Conservation (phyloP, 352 stramenopile species). For the Pythium graminicola region DNA sequence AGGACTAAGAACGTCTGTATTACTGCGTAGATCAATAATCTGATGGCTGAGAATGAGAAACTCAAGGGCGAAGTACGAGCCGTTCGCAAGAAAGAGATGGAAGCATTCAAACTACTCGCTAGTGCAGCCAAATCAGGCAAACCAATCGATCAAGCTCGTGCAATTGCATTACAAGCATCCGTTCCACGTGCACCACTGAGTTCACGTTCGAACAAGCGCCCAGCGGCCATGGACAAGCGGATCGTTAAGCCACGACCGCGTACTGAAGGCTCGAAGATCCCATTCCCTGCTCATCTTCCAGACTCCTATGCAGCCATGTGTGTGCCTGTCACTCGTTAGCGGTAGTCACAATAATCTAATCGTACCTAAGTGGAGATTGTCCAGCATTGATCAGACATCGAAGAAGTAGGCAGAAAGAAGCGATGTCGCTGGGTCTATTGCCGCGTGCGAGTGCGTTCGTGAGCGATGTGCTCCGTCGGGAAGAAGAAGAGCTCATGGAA, state of each 20-base stretch:
- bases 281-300: slow-evolving; percentile 11
- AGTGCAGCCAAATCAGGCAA: slow-evolving; percentile 22
- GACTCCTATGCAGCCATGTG: slow-evolving; percentile 19
- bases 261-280: slow-evolving; percentile 24
- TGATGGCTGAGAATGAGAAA: slow-evolving; percentile 34
- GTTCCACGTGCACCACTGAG: not conserved
- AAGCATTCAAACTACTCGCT: slow-evolving; percentile 36
- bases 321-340: slow-evolving; percentile 18
- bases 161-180: slow-evolving; percentile 8
- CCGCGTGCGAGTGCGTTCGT: slow-evolving; percentile 30
- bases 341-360: slow-evolving; percentile 12
- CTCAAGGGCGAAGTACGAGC: slow-evolving; percentile 29
- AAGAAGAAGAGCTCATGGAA: slow-evolving; percentile 39
- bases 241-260: slow-evolving; percentile 14
- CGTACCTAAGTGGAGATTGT: slow-evolving; percentile 12
- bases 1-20: not conserved
- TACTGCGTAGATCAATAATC: slow-evolving; percentile 39
- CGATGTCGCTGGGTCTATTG: slow-evolving; percentile 26
- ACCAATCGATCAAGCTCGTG: slow-evolving; percentile 6
- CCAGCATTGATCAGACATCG: slow-evolving; percentile 3
- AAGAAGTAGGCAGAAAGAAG: slow-evolving; percentile 2
- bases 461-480: slow-evolving; percentile 30
- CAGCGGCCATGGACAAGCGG: not conserved
- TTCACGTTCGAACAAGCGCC: slow-evolving; percentile 7
- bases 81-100: slow-evolving; percentile 40